Percentiles rank a stretch among this genome's conserved stretches.
phyloP scores from a whole-genome alignment of 2,329 filamentous ascomycete genomes.

The Clonostachys sp. region DNA sequence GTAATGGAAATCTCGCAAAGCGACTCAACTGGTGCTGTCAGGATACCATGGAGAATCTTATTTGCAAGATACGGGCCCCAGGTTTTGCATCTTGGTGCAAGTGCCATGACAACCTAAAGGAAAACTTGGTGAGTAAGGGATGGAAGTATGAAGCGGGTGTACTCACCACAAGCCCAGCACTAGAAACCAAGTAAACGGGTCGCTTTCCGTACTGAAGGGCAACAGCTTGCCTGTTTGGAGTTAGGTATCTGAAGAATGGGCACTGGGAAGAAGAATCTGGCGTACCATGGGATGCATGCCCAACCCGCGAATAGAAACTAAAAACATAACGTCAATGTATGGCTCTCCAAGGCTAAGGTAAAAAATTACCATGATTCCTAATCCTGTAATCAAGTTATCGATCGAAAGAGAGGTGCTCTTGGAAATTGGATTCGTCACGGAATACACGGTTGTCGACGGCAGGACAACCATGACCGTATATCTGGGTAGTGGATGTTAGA shows the following conservation, averaged over 20 bases:
- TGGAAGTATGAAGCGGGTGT: neutral
- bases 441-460: constrained; percentile 30
- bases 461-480: constrained; percentile 33
- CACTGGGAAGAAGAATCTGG: constrained; percentile 11
- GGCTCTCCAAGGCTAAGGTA: neutral
- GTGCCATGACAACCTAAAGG: neutral
- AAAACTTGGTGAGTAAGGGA: no score
- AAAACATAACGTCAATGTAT: no score
- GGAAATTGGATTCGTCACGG: constrained; percentile 26
- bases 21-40: constrained; percentile 38
- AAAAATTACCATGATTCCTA: constrained; percentile 22
- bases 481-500: constrained; percentile 8
- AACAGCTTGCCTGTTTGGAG: constrained; percentile 41
- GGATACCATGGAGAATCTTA: constrained; percentile 35
- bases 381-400: constrained; percentile 27
- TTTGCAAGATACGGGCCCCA: constrained; percentile 21
- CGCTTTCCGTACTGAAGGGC: constrained; percentile 39
- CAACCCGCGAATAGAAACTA: neutral
- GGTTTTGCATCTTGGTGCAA: neutral
- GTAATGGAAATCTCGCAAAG: constrained; percentile 39
- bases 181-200: constrained; percentile 28
- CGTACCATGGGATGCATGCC: neutral
- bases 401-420: constrained; percentile 21
- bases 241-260: constrained; percentile 35
- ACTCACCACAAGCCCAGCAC: constrained; percentile 20